These are phyloP conservation scores for Recurvomyces mirabilis DNA, from an alignment of 495 filamentous ascomycete species.

Conservation along the genomic window DNA sequence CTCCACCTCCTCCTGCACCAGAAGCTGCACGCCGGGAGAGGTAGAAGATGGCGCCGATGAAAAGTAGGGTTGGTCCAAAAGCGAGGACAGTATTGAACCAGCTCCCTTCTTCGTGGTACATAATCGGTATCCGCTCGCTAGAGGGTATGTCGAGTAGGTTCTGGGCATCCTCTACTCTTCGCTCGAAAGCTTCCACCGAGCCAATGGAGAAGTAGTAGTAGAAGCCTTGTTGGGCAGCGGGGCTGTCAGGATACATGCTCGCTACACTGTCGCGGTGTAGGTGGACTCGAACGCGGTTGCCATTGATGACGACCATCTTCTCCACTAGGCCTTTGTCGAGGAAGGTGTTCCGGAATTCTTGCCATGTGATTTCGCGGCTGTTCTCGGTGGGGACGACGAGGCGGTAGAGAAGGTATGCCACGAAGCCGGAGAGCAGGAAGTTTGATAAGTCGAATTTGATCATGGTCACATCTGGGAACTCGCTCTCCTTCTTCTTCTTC, in stretches of 20 bases:
- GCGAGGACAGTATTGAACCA: conserved; percentile 51
- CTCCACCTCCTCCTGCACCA: conserved; percentile 54
- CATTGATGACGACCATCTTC: conserved; percentile 71
- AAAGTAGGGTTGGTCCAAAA: conserved; percentile 76
- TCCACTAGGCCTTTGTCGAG: conserved; percentile 92
- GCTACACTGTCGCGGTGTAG: conserved; percentile 71
- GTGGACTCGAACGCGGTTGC: conserved; percentile 65
- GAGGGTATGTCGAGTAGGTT: conserved; percentile 72
- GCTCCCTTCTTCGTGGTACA: conserved; percentile 67
- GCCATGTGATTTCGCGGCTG: conserved; percentile 83
- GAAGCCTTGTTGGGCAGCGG: conserved; percentile 56
- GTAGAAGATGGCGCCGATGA: conserved; percentile 69
- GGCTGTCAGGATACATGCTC: conserved; percentile 71
- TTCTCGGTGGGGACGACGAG: conserved; percentile 54
- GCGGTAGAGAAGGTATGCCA: conserved; percentile 52
- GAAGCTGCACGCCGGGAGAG: conserved; percentile 55
- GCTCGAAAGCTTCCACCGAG: conserved; percentile 85
- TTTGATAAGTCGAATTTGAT: conserved; percentile 47
- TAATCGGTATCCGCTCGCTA: conserved; percentile 78
- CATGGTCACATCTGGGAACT: conserved; percentile 31
- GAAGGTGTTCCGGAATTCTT: conserved; percentile 86
- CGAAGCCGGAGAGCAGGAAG: conserved; percentile 44
- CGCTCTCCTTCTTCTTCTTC: conserved; percentile 28
- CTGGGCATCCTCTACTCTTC: conserved; percentile 76
- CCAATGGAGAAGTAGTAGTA: conserved; percentile 93